phyloP scores from a whole-genome alignment of 441 rosid genomes.

The Euphorbia celastroides region DNA sequence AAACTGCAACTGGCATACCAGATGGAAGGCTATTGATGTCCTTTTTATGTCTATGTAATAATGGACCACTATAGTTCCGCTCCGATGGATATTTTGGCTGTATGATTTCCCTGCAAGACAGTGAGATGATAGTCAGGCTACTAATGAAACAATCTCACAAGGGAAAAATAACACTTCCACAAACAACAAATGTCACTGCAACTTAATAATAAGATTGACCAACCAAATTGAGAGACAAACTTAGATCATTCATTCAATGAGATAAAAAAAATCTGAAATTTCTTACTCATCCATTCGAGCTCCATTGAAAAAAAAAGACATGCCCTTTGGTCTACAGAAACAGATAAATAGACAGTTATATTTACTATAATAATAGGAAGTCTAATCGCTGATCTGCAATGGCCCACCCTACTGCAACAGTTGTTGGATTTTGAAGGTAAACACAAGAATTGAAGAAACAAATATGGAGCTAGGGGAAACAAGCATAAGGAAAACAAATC shows the following conservation, averaged over 20 bases:
- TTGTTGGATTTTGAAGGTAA: too few species aligned
- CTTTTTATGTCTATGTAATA: constrained; percentile 56
- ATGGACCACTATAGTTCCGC: constrained; percentile 73
- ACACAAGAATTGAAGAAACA: too few species aligned
- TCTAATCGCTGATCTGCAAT: too few species aligned
- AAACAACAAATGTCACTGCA: neutral
- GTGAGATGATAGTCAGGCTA: constrained; percentile 16
- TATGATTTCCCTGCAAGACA: constrained; percentile 53
- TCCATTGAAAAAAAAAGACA: neutral
- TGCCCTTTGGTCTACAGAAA: neutral
- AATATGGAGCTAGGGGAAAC: too few species aligned
- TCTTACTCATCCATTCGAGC: neutral
- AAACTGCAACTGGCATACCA: constrained; percentile 31
- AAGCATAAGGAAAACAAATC: too few species aligned
- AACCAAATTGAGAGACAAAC: neutral
- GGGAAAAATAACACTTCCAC: constrained; percentile 2
- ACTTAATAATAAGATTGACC: constrained; percentile 1
- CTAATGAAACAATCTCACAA: neutral
- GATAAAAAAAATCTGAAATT: neutral
- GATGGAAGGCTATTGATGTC: constrained; percentile 53
- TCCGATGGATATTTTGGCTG: constrained; percentile 62
- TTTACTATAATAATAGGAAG: too few species aligned
- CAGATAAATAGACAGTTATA: neutral
- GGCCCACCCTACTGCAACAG: too few species aligned
- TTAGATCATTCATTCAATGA: neutral